Conservation (phyloP, 495 filamentous ascomycete genomes). For the Penicillium tannophilum region DNA sequence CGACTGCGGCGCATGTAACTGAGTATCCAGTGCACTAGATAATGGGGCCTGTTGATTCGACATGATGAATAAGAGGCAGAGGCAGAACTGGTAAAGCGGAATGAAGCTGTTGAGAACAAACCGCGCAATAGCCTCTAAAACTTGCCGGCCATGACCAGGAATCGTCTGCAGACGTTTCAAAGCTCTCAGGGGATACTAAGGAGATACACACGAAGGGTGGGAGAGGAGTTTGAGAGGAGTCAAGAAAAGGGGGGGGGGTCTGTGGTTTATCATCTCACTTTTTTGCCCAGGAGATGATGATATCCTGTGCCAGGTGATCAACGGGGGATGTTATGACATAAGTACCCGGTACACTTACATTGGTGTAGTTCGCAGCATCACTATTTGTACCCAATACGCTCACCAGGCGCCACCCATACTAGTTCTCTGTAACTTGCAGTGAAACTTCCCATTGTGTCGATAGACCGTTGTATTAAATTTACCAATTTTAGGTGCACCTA, state of each 20-base stretch:
- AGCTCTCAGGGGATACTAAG: background rate
- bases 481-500: background rate
- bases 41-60: conserved; percentile 6
- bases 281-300: conserved; percentile 27
- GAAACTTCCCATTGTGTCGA: background rate
- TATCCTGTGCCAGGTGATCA: conserved; percentile 29
- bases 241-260: conserved; percentile 1
- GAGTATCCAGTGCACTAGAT: conserved; percentile 9
- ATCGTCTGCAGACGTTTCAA: conserved; percentile 6
- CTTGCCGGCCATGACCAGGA: conserved; percentile 22
- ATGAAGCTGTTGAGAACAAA: conserved; percentile 17
- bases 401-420: background rate
- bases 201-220: background rate
- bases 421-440: background rate
- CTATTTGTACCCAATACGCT: background rate
- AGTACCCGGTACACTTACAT: conserved; percentile 12
- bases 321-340: conserved; percentile 16
- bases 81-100: background rate
- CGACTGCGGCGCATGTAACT: background rate
- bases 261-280: conserved; percentile 17
- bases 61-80: conserved; percentile 13
- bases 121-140: conserved; percentile 15
- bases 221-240: background rate
- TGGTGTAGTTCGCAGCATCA: background rate
- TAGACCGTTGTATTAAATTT: background rate